Conservation (phyloP, 495 filamentous ascomycete species). For the Entonaema liquescens region DNA sequence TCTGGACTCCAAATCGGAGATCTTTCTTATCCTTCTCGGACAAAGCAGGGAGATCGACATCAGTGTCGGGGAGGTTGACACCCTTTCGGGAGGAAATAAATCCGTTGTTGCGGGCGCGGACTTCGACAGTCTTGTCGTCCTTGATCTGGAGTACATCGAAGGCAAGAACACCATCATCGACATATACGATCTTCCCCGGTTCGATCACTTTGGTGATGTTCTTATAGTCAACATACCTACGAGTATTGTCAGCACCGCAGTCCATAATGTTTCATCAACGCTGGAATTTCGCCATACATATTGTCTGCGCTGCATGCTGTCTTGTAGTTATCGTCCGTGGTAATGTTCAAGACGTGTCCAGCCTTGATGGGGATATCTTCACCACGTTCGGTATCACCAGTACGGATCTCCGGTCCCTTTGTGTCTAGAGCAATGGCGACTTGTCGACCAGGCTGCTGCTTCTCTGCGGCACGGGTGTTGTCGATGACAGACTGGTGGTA, state of each 20-base stretch:
- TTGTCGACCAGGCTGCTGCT: conserved; percentile 76
- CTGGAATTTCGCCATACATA: conserved; percentile 71
- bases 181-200: conserved; percentile 94
- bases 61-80: conserved; percentile 97
- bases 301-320: conserved; percentile 83
- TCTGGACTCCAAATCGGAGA: conserved; percentile 94
- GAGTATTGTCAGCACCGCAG: conserved; percentile 6
- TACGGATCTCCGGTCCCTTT: conserved; percentile 98
- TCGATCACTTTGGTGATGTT: conserved; percentile 99
- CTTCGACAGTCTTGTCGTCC: conserved; percentile 86
- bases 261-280: background rate
- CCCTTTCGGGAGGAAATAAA: conserved; percentile 98
- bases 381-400: conserved; percentile 87
- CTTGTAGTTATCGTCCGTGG: conserved; percentile 95
- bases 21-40: conserved; percentile 98
- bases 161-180: conserved; percentile 96
- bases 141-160: conserved; percentile 91
- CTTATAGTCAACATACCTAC: conserved; percentile 97
- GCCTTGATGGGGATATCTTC: conserved; percentile 85
- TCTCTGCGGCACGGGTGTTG: conserved; percentile 87
- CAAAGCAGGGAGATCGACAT: conserved; percentile 95
- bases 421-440: conserved; percentile 98
- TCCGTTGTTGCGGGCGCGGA: conserved; percentile 91
- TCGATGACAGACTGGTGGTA: conserved; percentile 98
- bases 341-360: conserved; percentile 88